Conservation (phyloP, 2,329 filamentous ascomycete genomes). For the Aspergillus sp. region DNA sequence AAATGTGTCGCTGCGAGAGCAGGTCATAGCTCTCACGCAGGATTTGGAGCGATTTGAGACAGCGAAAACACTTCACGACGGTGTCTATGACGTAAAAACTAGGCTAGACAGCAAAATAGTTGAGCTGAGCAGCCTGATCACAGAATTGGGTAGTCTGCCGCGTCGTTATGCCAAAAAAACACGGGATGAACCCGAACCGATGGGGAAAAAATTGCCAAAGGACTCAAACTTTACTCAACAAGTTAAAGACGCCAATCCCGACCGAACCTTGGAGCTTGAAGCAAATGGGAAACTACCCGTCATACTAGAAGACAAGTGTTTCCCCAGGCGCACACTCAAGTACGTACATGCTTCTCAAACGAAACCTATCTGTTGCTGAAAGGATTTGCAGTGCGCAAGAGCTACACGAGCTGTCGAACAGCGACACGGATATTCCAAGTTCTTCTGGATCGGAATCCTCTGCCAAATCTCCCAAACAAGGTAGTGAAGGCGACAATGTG, state of each 20-base stretch:
- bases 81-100: constrained; percentile 53
- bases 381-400: constrained; percentile 35
- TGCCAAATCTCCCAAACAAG: constrained; percentile 20
- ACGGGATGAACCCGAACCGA: constrained; percentile 15
- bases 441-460: constrained; percentile 38
- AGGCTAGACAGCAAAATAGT: constrained; percentile 57
- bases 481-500: constrained; percentile 34
- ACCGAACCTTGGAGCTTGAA: constrained; percentile 21
- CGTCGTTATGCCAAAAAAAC: constrained; percentile 26
- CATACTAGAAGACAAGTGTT: constrained; percentile 61
- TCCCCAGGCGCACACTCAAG: constrained; percentile 57
- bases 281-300: constrained; percentile 51
- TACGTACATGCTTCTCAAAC: constrained; percentile 33
- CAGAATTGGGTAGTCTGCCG: constrained; percentile 52
- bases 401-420: constrained; percentile 29
- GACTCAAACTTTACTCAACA: constrained; percentile 12
- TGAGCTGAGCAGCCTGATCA: constrained; percentile 56
- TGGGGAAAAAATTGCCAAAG: constrained; percentile 11
- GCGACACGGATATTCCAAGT: constrained; percentile 23
- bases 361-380: neutral
- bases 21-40: constrained; percentile 57
- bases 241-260: constrained; percentile 16
- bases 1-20: constrained; percentile 60
- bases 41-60: constrained; percentile 51
- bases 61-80: constrained; percentile 45